Conservation (phyloP, 2,329 filamentous ascomycete genomes). For the Fusarium papillatum region DNA sequence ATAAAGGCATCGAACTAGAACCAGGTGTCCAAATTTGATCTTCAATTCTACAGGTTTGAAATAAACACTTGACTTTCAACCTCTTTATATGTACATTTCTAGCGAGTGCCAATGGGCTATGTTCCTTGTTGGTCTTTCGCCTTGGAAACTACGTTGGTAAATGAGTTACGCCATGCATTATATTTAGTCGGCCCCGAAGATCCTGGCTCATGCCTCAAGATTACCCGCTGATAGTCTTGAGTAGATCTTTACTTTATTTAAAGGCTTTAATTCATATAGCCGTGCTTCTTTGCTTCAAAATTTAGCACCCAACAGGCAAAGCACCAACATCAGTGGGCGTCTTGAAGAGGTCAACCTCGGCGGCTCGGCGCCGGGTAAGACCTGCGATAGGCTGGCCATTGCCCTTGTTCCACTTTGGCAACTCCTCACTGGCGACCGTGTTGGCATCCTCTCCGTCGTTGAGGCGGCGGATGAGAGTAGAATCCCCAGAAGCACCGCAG, state of each 20-base stretch:
- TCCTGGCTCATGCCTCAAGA: not conserved
- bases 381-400: slow-evolving; percentile 56
- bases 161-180: not conserved
- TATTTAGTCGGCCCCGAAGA: not conserved
- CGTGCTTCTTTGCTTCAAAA: not conserved
- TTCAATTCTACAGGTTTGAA: not conserved
- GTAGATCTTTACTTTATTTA: not conserved
- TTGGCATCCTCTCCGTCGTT: slow-evolving; percentile 45
- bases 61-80: not conserved
- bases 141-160: not conserved
- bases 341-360: slow-evolving; percentile 55
- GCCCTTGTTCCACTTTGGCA: slow-evolving; percentile 62
- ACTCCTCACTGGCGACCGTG: slow-evolving; percentile 55
- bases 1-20: not conserved
- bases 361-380: slow-evolving; percentile 56
- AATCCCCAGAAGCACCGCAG: slow-evolving; percentile 54
- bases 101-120: too few relatives aligned
- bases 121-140: too few relatives aligned
- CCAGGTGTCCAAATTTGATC: not conserved
- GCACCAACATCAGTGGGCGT: slow-evolving; percentile 14
- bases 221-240: not conserved
- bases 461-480: slow-evolving; percentile 48
- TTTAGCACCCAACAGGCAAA: slow-evolving; percentile 26
- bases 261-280: not conserved
- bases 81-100: too few relatives aligned